Conservation (phyloP, 192 early-diverging fungal species). For the Umbelopsis sp. region DNA sequence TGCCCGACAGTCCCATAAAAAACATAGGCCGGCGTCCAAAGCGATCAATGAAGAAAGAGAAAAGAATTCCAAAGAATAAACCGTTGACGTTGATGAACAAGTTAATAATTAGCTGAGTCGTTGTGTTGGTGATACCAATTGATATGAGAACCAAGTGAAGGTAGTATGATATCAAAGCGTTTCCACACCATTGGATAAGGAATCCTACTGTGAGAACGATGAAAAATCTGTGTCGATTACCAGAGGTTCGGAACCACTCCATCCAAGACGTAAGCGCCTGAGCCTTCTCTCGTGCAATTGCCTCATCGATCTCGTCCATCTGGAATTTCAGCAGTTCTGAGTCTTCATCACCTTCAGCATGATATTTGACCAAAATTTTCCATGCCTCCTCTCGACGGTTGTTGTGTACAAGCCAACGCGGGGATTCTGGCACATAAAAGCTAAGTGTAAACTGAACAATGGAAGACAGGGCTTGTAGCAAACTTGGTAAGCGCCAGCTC, state of each 20-base stretch:
- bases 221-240: constrained; percentile 5
- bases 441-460: background rate
- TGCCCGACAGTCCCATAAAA: background rate
- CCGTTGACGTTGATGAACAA: background rate
- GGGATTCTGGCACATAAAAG: background rate
- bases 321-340: background rate
- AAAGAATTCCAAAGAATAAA: background rate
- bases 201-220: background rate
- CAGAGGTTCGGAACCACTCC: background rate
- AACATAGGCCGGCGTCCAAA: background rate
- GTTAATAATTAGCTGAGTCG: background rate
- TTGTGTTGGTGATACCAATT: background rate
- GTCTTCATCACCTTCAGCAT: constrained; percentile 1
- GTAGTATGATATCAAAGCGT: constrained; percentile 3
- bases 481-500: constrained; percentile 4
- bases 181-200: background rate
- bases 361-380: constrained; percentile 3
- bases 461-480: constrained; percentile 1
- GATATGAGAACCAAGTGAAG: background rate
- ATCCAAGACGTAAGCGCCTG: background rate
- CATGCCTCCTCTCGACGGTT: background rate
- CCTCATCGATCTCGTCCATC: background rate
- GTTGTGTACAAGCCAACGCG: constrained; percentile 9
- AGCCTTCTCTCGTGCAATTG: background rate
- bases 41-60: constrained; percentile 46